phyloP scores from a whole-genome alignment of 176 grass and related monocot genomes.

The Alloteropsis semialata region DNA sequence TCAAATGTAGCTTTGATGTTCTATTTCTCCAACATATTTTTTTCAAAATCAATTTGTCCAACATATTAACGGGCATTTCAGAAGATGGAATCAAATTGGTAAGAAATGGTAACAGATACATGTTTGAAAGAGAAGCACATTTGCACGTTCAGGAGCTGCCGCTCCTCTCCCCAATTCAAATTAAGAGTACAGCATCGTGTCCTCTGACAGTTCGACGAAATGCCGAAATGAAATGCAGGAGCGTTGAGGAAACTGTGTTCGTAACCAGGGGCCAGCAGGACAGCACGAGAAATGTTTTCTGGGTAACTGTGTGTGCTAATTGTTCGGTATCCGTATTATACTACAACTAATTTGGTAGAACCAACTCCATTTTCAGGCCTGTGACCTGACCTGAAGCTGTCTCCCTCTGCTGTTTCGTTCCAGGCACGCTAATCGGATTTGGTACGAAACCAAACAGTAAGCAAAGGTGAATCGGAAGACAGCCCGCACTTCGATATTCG shows the following conservation, averaged over 20 bases:
- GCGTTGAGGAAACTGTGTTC: background rate
- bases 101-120: background rate
- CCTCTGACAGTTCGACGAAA: background rate
- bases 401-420: background rate
- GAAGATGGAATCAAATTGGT: background rate
- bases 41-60: too few relatives aligned
- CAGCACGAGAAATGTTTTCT: background rate
- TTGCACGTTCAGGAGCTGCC: background rate
- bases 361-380: background rate
- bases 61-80: background rate
- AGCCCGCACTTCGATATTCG: background rate
- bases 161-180: background rate
- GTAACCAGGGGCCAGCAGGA: background rate
- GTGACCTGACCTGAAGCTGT: background rate
- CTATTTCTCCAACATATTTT: background rate
- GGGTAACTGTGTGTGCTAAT: background rate
- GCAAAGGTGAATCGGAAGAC: background rate
- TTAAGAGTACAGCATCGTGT: too few relatives aligned
- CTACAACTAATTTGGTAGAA: background rate
- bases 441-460: background rate
- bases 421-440: background rate
- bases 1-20: background rate
- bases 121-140: background rate
- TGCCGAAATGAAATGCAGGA: constrained; percentile 10
- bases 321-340: background rate